Base-by-base conservation (phyloP, 176 grass and related monocot species). In the Tillandsia leiboldiana region DNA sequence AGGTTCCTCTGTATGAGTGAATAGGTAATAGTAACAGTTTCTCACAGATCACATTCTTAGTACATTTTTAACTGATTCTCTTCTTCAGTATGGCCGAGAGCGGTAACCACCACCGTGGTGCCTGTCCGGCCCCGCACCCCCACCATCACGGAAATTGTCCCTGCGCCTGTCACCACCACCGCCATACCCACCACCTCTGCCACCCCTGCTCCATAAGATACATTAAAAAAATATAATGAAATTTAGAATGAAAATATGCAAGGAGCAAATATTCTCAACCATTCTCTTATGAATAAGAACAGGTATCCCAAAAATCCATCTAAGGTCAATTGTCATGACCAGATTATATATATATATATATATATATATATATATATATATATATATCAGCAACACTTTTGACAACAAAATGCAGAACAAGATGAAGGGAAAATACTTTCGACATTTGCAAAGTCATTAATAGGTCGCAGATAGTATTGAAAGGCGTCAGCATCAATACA, bases 21-120 rank as follows among this genome's bases (percentile, higher is more conserved):
- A 85, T 81, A 83, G 24, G 77, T 42, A 85, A 90, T 89, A 99
- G 73, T 88, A 99, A 86, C 78, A 70, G 78, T 83, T 81, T 91
- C 87, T 90, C 83, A 88, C 65, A 99, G 80, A 78, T 70, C 77
- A 90, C 72, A 90, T 69, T 94, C 85, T 75, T 82, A 88, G 79
- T 86, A 87, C 82, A 68, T 82, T 80, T 80, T 42, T 42, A 42
- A 89, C 33, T 71, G 67, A 75, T 59, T 71, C 52, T 76, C 82
- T 84, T 99, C 83, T 84, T 99, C 80, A 99, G 75, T 99, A 93
- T 47, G 94, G 94, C 12, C 89, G 78, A 9, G 94, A 84, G 23
- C 94, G 89, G 1, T 84, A 84, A 75, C 94, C 94, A 69, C 94
- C 87, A 50, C 87, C 84, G 65, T 87, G 73, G 73, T 93, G 81